Evolutionary conservation across 768 basidiomycete genomes (phyloP).

Genomic region (Botryobasidium botryosum): DNA sequence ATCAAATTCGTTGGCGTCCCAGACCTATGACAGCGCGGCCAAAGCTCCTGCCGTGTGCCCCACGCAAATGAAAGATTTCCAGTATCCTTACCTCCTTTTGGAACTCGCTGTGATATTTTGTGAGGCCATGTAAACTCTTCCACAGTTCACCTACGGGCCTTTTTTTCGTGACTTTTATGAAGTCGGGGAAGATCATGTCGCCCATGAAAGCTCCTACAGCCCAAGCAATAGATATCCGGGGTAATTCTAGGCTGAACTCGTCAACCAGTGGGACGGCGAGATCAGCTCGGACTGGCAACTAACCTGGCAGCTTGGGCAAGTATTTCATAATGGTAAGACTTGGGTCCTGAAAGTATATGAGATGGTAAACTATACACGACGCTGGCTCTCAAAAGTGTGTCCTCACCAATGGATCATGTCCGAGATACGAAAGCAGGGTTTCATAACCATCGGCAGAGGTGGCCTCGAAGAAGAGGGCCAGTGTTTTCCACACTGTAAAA

Average conservation of each 20-base stretch:
- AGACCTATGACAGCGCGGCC: conserved; percentile 50
- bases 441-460: conserved; percentile 58
- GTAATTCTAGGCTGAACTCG: conserved; percentile 7
- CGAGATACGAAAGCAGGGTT: conserved; percentile 44
- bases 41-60: no score
- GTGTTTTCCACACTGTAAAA: conserved; percentile 31
- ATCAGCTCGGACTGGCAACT: conserved; percentile 20
- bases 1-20: conserved; percentile 49
- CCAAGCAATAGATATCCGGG: not conserved
- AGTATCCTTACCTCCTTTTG: no score
- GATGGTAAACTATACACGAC: conserved; percentile 18
- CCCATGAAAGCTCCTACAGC: conserved; percentile 11
- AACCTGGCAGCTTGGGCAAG: no score
- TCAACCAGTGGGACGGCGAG: conserved; percentile 15
- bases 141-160: conserved; percentile 15
- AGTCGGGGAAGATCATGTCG: conserved; percentile 17
- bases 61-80: not conserved
- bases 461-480: conserved; percentile 43
- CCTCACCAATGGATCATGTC: conserved; percentile 48
- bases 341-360: no score
- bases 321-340: no score
- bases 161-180: conserved; percentile 16
- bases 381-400: no score
- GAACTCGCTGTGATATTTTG: no score
- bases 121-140: conserved; percentile 9